Conservation (phyloP, 2,329 filamentous ascomycete genomes). For the Neopestalotiopsis rosae region DNA sequence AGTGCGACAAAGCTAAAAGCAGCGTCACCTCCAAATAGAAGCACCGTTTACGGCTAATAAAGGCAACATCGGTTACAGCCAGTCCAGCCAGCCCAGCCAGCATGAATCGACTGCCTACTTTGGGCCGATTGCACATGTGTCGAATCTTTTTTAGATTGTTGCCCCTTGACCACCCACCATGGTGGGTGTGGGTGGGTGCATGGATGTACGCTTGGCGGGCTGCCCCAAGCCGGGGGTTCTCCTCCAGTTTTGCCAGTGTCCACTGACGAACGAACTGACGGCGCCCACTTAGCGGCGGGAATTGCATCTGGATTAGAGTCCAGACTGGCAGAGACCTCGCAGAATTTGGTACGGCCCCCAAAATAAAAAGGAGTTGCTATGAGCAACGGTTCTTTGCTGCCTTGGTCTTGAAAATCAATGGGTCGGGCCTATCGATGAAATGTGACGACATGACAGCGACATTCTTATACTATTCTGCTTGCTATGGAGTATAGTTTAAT, state of each 20-base stretch:
- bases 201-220: neutral
- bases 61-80: neutral
- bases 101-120: conserved; percentile 10
- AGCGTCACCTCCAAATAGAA: neutral
- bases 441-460: neutral
- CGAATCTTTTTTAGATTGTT: neutral
- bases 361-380: conserved; percentile 7
- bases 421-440: neutral
- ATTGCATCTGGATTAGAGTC: conserved; percentile 5
- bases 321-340: neutral
- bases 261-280: neutral
- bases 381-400: conserved; percentile 7
- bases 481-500: neutral
- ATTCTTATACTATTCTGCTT: neutral
- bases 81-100: neutral
- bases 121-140: conserved; percentile 13
- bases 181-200: neutral
- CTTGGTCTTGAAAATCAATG: neutral
- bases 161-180: conserved; percentile 1
- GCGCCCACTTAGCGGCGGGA: conserved; percentile 15
- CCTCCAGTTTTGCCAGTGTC: neutral
- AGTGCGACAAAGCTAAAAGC: neutral
- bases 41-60: neutral
- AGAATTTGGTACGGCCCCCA: neutral
- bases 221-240: neutral